phyloP scores from a whole-genome alignment of 192 early-diverging fungal genomes.

The Coemansia erecta region DNA sequence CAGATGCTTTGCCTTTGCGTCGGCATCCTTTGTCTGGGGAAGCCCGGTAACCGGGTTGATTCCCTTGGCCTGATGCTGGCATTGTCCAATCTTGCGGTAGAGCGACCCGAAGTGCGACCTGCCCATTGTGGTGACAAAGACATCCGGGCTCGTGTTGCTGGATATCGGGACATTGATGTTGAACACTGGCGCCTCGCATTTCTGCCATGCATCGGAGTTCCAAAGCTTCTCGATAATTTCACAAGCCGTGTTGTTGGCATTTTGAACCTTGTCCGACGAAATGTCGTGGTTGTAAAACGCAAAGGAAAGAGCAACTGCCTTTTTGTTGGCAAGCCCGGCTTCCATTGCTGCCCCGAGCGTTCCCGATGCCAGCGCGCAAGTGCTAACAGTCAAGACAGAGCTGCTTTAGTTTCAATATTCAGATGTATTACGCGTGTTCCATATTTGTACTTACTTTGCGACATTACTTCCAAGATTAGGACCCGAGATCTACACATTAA shows the following conservation, averaged over 20 bases:
- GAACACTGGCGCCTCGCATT: slow-evolving; percentile 8
- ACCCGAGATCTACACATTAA: slow-evolving; percentile 31
- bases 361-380: slow-evolving; percentile 27
- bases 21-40: neutral
- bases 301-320: slow-evolving; percentile 24
- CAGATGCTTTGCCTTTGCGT: slow-evolving; percentile 3
- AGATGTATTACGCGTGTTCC: neutral
- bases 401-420: neutral
- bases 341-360: slow-evolving; percentile 35
- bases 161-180: slow-evolving; percentile 29
- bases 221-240: slow-evolving; percentile 23
- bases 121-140: slow-evolving; percentile 22
- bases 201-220: slow-evolving; percentile 14
- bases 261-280: slow-evolving; percentile 16
- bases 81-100: slow-evolving; percentile 10
- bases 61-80: slow-evolving; percentile 1
- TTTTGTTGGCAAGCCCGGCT: slow-evolving; percentile 12
- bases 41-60: slow-evolving; percentile 10
- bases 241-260: slow-evolving; percentile 14
- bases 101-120: slow-evolving; percentile 18
- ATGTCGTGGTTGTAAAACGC: slow-evolving; percentile 29
- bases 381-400: slow-evolving; percentile 9
- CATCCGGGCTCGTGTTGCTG: neutral
- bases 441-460: slow-evolving; percentile 22
- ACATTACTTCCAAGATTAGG: slow-evolving; percentile 33